Evolutionary conservation across 2,329 filamentous ascomycete species (phyloP).

Genomic region (Tothia fuscella): DNA sequence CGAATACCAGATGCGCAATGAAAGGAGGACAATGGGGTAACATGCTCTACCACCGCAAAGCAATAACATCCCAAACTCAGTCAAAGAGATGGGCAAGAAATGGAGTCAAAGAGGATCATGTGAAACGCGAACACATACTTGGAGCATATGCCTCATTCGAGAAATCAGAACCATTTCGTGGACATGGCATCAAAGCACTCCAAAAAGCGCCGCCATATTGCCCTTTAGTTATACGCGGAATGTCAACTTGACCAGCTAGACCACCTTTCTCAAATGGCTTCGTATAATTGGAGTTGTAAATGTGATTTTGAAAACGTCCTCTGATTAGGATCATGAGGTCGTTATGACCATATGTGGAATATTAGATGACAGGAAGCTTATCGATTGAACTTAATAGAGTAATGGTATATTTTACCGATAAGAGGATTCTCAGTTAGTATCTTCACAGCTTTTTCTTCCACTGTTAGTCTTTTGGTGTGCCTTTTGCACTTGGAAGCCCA

Average conservation of each 20-base stretch:
- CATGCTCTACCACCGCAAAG: too few relatives aligned
- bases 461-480: slow-evolving; percentile 8
- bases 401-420: slow-evolving; percentile 27
- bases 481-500: too few relatives aligned
- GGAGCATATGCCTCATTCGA: slow-evolving; percentile 58
- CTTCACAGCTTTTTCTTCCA: slow-evolving; percentile 22
- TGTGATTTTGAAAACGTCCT: slow-evolving; percentile 56
- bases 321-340: slow-evolving; percentile 71
- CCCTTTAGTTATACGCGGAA: slow-evolving; percentile 61
- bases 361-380: too few relatives aligned
- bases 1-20: too few relatives aligned
- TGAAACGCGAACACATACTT: slow-evolving; percentile 34
- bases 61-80: too few relatives aligned
- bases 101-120: background rate
- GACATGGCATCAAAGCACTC: slow-evolving; percentile 76
- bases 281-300: slow-evolving; percentile 64
- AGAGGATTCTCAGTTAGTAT: slow-evolving; percentile 28
- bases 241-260: slow-evolving; percentile 61
- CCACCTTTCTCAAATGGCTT: slow-evolving; percentile 60
- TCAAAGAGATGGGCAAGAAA: too few relatives aligned
- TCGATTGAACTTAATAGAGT: too few relatives aligned
- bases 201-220: slow-evolving; percentile 80
- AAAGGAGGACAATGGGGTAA: too few relatives aligned
- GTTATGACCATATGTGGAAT: slow-evolving; percentile 65
- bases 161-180: slow-evolving; percentile 58